Conservation (phyloP, 2,329 filamentous ascomycete species). For the Microsporum audouinii region DNA sequence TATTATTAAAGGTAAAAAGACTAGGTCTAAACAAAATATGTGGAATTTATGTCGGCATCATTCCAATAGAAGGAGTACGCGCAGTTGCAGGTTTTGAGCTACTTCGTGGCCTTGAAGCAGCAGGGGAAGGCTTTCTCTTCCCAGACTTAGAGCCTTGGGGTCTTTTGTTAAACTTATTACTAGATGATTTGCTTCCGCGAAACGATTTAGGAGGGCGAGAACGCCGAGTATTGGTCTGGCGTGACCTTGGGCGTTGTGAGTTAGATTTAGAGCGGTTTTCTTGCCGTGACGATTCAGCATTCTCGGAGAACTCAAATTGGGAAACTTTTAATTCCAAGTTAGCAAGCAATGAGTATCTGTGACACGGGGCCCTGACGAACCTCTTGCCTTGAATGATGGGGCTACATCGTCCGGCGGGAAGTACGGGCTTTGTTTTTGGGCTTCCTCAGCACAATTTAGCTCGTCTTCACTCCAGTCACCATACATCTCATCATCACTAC, state of each 20-base stretch:
- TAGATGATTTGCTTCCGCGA: not conserved
- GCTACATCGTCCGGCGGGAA: constrained; percentile 15
- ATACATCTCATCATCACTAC: constrained; percentile 31
- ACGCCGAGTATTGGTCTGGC: constrained; percentile 1
- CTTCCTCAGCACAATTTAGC: not conserved
- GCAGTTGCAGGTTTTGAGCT: constrained; percentile 7
- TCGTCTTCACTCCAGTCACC: constrained; percentile 10
- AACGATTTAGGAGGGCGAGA: not conserved
- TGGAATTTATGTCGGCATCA: constrained; percentile 28
- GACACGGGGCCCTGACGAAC: constrained; percentile 11
- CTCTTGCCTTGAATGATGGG: constrained; percentile 14
- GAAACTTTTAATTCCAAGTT: constrained; percentile 5
- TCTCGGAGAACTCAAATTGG: constrained; percentile 15
- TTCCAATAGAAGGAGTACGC: constrained; percentile 21
- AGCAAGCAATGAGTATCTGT: not conserved
- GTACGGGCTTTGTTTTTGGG: constrained; percentile 16
- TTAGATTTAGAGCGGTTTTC: not conserved
- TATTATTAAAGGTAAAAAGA: not conserved
- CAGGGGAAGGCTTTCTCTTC: constrained; percentile 4
- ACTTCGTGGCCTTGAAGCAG: constrained; percentile 6
- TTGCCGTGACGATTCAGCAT: not conserved
- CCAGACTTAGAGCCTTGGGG: not conserved
- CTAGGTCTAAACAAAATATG: not conserved
- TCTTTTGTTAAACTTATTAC: constrained; percentile 4
- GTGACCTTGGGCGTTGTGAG: not conserved